These are phyloP conservation scores for Mallotus nudiflorus DNA, from an alignment of 345 rosid species.

Conservation along the genomic window DNA sequence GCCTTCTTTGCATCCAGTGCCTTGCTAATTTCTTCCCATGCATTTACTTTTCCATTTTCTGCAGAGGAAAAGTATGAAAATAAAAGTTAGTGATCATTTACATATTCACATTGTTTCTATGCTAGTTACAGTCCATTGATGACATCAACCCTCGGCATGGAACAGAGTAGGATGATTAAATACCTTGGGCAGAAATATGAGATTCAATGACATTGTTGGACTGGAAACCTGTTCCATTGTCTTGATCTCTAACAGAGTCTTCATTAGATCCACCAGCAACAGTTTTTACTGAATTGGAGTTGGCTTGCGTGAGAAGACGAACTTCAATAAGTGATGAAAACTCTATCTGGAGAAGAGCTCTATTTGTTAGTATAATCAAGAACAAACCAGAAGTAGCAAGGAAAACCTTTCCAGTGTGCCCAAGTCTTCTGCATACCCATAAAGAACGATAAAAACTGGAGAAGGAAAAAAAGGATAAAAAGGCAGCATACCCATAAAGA, in stretches of 20 bases:
- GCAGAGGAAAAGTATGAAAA: conserved; percentile 3
- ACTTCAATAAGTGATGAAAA: conserved; percentile 72
- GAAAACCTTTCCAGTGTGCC: too few species aligned
- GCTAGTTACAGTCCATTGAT: not conserved
- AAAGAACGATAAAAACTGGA: too few species aligned
- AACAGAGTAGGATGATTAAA: not conserved
- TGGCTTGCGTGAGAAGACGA: conserved; percentile 47
- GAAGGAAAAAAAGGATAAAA: not conserved
- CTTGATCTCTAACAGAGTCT: conserved; percentile 23
- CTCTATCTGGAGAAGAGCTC: conserved; percentile 54
- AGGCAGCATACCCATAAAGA: conserved; percentile 59
- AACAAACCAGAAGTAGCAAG: conserved; percentile 7
- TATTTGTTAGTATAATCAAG: conserved; percentile 4
- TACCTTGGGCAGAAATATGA: conserved; percentile 52
- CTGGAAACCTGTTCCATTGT: conserved; percentile 18
- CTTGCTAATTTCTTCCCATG: conserved; percentile 75
- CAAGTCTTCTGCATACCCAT: too few species aligned
- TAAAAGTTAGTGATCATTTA: not conserved
- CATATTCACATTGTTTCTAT: conserved; percentile 6
- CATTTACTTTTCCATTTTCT: conserved; percentile 53
- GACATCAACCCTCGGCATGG: not conserved
- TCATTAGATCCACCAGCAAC: conserved; percentile 27
- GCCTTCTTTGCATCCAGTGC: conserved; percentile 70
- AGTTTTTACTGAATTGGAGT: conserved; percentile 26
- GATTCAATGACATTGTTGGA: conserved; percentile 28